Percentiles rank a stretch among this genome's conserved stretches.
Conservation (phyloP, 2,329 filamentous ascomycete genomes). For the Trichoderma sp. region DNA sequence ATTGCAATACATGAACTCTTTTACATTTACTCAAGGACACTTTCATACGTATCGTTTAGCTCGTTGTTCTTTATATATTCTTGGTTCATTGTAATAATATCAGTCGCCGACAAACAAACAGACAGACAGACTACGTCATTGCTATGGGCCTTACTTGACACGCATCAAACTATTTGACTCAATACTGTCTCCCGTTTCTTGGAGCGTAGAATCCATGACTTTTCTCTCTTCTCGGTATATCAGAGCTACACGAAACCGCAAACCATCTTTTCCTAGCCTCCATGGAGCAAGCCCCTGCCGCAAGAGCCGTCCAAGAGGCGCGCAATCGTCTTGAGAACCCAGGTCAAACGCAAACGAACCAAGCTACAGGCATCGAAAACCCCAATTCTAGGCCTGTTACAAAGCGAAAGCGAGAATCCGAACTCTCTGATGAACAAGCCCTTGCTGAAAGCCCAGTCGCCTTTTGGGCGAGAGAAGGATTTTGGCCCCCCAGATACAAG, state of each 20-base stretch:
- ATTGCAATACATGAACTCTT: background rate
- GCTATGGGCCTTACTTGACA: too few species aligned
- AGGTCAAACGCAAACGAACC: background rate
- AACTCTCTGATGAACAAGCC: background rate
- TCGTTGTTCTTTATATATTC: background rate
- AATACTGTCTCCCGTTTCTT: background rate
- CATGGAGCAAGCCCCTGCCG: background rate
- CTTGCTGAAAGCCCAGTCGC: background rate
- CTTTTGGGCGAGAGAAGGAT: background rate
- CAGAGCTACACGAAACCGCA: background rate
- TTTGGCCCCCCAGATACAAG: background rate
- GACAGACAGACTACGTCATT: background rate
- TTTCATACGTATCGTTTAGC: background rate
- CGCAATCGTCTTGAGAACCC: background rate
- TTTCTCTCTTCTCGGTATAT: background rate
- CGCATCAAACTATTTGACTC: background rate
- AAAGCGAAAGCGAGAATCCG: background rate
- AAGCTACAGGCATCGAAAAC: background rate
- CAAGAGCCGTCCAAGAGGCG: background rate
- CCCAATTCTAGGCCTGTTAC: background rate
- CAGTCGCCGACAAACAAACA: background rate
- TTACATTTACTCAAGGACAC: background rate
- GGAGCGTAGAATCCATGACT: background rate
- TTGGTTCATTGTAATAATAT: background rate
- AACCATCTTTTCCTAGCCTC: background rate